Evolutionary conservation across 2,329 filamentous ascomycete species (phyloP).

Genomic region (Talaromyces sp.): DNA sequence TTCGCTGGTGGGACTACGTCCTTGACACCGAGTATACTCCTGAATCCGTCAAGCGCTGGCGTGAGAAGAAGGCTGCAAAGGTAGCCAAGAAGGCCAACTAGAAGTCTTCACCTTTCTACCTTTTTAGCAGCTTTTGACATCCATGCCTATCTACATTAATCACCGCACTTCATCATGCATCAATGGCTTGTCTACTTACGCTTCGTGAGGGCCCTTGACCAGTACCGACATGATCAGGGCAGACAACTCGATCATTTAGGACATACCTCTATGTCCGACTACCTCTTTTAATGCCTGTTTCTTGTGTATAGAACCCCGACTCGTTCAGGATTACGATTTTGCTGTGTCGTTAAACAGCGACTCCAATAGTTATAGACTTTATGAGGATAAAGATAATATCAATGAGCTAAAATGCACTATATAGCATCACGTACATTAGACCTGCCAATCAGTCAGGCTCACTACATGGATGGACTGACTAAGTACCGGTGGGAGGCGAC

Average conservation of each 20-base stretch:
- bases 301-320: slow-evolving; percentile 3
- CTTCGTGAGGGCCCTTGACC: background rate
- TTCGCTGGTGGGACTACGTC: slow-evolving; percentile 97
- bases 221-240: background rate
- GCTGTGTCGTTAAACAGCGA: slow-evolving; percentile 3
- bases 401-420: background rate
- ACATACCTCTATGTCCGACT: background rate
- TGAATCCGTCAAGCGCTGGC: slow-evolving; percentile 77
- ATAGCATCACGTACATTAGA: background rate
- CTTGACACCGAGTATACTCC: slow-evolving; percentile 91
- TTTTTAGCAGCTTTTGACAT: background rate
- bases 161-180: background rate
- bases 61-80: slow-evolving; percentile 52
- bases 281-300: slow-evolving; percentile 2
- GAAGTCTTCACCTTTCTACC: background rate
- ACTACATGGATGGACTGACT: background rate
- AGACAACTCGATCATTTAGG: background rate
- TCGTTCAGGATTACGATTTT: slow-evolving; percentile 1
- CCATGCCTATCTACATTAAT: background rate
- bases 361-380: background rate
- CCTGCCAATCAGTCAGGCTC: background rate
- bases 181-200: background rate
- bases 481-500: background rate
- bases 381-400: slow-evolving; percentile 7
- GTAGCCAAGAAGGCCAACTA: slow-evolving; percentile 16